Percentiles rank a stretch among this genome's conserved stretches.
These are phyloP conservation scores for Colletotrichum sp. DNA, from an alignment of 2,329 filamentous ascomycete genomes.

Conservation along the genomic window DNA sequence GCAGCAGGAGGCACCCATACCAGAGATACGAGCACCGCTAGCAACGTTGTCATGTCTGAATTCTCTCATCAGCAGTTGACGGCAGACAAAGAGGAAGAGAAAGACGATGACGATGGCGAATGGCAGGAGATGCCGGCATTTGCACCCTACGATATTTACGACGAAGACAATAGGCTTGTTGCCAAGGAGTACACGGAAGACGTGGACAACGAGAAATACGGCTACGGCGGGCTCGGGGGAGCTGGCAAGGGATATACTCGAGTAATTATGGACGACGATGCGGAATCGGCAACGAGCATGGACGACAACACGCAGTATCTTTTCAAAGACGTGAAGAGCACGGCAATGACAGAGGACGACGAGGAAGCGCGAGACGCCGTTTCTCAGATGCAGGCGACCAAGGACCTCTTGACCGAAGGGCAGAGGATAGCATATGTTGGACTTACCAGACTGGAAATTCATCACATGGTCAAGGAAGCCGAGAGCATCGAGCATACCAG, in stretches of 20 bases:
- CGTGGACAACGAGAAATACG: conserved; percentile 68
- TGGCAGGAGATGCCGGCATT: conserved; percentile 97
- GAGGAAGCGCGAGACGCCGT: conserved; percentile 87
- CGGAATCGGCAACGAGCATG: conserved; percentile 91
- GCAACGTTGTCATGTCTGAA: conserved; percentile 65
- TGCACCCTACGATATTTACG: conserved; percentile 92
- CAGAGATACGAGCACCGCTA: conserved; percentile 43
- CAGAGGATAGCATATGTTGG: conserved; percentile 97
- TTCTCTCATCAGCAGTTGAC: conserved; percentile 89
- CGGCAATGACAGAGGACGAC: conserved; percentile 68
- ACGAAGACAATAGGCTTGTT: conserved; percentile 88
- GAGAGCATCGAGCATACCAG: conserved; percentile 66
- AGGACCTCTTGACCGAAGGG: conserved; percentile 91
- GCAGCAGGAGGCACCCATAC: not conserved
- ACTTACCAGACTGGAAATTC: conserved; percentile 81
- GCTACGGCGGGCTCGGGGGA: conserved; percentile 80
- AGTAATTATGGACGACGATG: conserved; percentile 95
- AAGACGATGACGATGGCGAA: conserved; percentile 65
- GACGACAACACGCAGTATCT: conserved; percentile 97
- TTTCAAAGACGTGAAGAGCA: conserved; percentile 76
- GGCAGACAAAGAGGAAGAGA: conserved; percentile 57
- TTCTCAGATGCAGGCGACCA: conserved; percentile 93
- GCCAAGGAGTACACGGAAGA: conserved; percentile 81
- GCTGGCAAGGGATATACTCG: conserved; percentile 95
- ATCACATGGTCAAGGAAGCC: conserved; percentile 74